Conservation (phyloP, 306 rosid genomes). For the Amphicarpaea edgeworthii region DNA sequence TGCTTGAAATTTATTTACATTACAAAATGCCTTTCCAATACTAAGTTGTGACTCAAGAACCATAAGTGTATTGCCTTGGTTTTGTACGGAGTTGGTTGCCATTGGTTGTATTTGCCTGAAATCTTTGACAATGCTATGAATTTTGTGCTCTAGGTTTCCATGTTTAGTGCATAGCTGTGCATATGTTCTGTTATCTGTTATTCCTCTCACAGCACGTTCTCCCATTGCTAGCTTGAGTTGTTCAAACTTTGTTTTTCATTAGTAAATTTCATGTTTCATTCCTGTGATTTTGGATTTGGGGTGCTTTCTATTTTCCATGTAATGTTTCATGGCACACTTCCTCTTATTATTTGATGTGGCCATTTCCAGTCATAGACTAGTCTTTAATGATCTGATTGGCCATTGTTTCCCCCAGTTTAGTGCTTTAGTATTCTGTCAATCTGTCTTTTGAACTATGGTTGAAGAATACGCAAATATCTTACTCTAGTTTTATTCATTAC, state of each 20-base stretch:
- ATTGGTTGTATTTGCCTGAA: slow-evolving; percentile 16
- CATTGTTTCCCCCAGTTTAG: neutral
- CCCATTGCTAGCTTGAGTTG: slow-evolving; percentile 20
- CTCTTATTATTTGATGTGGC: slow-evolving; percentile 26
- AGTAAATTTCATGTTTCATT: slow-evolving; percentile 23
- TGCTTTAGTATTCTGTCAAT: slow-evolving; percentile 18
- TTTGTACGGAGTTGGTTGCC: slow-evolving; percentile 28
- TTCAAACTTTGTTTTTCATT: slow-evolving; percentile 6
- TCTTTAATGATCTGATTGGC: slow-evolving; percentile 31
- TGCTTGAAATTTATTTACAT: slow-evolving; percentile 27
- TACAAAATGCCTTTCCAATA: slow-evolving; percentile 19
- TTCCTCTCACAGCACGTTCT: neutral
- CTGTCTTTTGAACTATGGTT: slow-evolving; percentile 19
- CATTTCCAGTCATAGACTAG: slow-evolving; percentile 11
- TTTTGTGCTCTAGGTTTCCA: slow-evolving; percentile 4
- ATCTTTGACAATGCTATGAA: neutral
- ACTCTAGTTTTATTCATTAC: neutral
- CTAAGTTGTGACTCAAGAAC: slow-evolving; percentile 22
- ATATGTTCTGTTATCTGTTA: slow-evolving; percentile 1
- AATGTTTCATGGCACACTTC: slow-evolving; percentile 21
- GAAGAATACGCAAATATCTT: slow-evolving; percentile 28
- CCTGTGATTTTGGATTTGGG: slow-evolving; percentile 16
- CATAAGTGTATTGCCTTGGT: neutral
- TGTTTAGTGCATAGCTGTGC: neutral
- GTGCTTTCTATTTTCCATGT: slow-evolving; percentile 2